A percentile compares a stretch with the other conserved stretches of the same genome.
Evolutionary conservation across 139 green algal genomes (phyloP).

Genomic region (Picochlorum sp.): DNA sequence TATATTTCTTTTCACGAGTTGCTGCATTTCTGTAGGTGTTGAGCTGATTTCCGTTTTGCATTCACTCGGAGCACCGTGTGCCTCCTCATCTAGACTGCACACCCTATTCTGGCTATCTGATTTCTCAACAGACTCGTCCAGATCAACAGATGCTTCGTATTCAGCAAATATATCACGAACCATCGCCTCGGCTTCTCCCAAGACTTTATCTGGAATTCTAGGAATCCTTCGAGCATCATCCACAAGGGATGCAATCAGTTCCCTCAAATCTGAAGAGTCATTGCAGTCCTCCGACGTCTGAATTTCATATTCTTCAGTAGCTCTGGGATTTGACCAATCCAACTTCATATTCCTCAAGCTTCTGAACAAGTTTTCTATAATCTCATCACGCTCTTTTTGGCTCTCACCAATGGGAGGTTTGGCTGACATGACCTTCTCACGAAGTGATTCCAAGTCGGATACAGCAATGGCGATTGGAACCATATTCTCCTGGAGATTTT

Average conservation of each 20-base stretch:
- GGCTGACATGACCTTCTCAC: not conserved
- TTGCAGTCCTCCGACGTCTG: not conserved
- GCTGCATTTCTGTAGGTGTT: not conserved
- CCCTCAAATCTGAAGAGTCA: slow-evolving; percentile 6
- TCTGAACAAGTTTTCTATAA: slow-evolving; percentile 18
- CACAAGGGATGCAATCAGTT: slow-evolving; percentile 5
- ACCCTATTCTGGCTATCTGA: not conserved
- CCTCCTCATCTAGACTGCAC: not conserved
- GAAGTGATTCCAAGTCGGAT: slow-evolving; percentile 5
- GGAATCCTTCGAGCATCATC: slow-evolving; percentile 12
- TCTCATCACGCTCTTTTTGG: not conserved
- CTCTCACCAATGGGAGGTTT: slow-evolving; percentile 12
- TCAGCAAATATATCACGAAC: not conserved
- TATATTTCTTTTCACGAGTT: not conserved
- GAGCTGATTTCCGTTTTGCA: not conserved
- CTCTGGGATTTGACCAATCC: not conserved
- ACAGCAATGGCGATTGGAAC: slow-evolving; percentile 5
- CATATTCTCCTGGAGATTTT: slow-evolving; percentile 2
- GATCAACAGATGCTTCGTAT: too few species aligned
- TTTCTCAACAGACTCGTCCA: not conserved
- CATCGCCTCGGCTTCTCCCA: not conserved
- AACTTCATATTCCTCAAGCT: slow-evolving; percentile 11
- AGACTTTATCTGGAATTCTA: not conserved
- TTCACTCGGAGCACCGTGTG: not conserved
- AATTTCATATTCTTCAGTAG: not conserved